Evolutionary conservation across 2,329 filamentous ascomycete genomes (phyloP), one percentile per base, ranked within the genome.

Genomic region (Fusarium buharicum): DNA sequence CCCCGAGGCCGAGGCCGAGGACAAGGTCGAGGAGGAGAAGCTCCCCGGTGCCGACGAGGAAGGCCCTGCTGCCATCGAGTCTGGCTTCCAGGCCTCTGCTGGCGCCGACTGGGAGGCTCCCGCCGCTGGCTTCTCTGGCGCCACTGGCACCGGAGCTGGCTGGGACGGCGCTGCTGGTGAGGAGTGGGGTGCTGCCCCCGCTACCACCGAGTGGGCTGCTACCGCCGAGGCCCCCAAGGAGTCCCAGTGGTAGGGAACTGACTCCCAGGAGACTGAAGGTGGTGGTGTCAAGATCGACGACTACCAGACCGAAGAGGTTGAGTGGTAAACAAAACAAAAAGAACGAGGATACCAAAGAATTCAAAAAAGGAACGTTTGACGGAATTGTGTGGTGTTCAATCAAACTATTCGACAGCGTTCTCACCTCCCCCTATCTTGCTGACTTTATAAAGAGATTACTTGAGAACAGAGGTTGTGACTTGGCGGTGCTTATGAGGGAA

Each of bases 1-100:
- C 84, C 95, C 96, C 74, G 95, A 99, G 84, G 93, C 93, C 72
- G 95, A 99, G 89, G 95, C 97, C 81, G 94, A 97, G 88, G 97
- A 99, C 85, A 96, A 97, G 80, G 85, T 89, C 70, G 91, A 91
- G 78, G 91, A 94, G 80, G 94, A 98, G 86, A 97, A 98, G 90
- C 84, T 89, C 66, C 84, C 91, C 69, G 90, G 87, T 75, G 90
- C 85, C 72, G 93, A 97, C 71, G 94, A 97, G 83, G 90, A 91
- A 75, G 92, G 89, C 72, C 76, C 90, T 64, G 89, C 82, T 72
- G 88, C 91, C 72, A 87, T 95, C 73, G 93, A 95, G 79, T 83
- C 86, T 72, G 91, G 90, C 75, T 93, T 93, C 83, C 85, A 83
- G 67, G 79, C 79, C 75, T 82, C 83, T 71, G 28, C 62, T 45